phyloP scores from a whole-genome alignment of 768 basidiomycete genomes.

The Tricholoma sp. region DNA sequence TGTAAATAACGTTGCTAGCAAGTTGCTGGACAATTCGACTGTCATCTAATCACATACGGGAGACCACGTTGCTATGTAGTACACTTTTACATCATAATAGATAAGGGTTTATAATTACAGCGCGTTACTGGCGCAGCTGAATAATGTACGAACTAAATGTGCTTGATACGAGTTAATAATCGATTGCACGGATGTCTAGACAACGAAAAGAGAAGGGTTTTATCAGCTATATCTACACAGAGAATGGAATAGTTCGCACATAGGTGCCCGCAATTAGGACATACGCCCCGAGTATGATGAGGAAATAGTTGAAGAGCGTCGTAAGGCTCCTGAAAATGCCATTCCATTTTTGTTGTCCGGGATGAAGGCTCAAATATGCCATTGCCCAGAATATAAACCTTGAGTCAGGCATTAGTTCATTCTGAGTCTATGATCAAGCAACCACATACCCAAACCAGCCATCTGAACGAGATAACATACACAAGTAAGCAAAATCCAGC shows the following conservation, averaged over 20 bases:
- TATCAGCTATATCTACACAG: background rate
- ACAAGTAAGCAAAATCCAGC: background rate
- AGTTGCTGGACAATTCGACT: too few species aligned
- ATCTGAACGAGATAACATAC: slow-evolving; percentile 8
- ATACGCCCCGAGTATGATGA: slow-evolving; percentile 32
- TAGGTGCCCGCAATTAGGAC: slow-evolving; percentile 35
- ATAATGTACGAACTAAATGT: slow-evolving; percentile 22
- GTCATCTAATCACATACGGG: too few species aligned
- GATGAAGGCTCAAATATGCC: slow-evolving; percentile 36
- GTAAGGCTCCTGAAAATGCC: slow-evolving; percentile 24
- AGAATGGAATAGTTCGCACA: slow-evolving; percentile 17
- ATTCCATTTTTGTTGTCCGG: slow-evolving; percentile 29
- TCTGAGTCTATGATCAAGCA: background rate
- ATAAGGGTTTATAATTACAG: slow-evolving; percentile 6
- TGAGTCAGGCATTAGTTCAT: background rate
- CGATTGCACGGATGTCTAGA: slow-evolving; percentile 29
- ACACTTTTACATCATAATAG: too few species aligned
- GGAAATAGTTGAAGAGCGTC: slow-evolving; percentile 32
- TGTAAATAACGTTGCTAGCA: too few species aligned
- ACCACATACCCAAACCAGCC: slow-evolving; percentile 26
- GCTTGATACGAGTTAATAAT: slow-evolving; percentile 29
- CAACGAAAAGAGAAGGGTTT: background rate
- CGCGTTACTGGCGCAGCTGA: slow-evolving; percentile 31
- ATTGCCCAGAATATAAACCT: slow-evolving; percentile 40
- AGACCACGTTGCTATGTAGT: too few species aligned